phyloP scores from a whole-genome alignment of 2,329 filamentous ascomycete species.

The Thielaviopsis ethacetica region DNA sequence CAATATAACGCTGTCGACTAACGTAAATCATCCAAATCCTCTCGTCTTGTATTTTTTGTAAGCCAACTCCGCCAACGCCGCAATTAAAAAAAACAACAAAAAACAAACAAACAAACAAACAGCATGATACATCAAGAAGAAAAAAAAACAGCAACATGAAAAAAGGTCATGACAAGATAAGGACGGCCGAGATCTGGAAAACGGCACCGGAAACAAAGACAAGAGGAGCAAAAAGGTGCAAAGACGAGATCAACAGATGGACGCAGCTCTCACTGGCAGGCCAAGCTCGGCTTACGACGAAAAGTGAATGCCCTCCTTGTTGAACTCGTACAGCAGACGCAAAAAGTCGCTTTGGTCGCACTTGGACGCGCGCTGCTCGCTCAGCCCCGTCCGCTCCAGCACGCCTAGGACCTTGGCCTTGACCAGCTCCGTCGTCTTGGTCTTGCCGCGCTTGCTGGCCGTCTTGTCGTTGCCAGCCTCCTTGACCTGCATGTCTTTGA shows the following conservation, averaged over 20 bases:
- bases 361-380: conserved; percentile 66
- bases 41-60: background rate
- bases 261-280: background rate
- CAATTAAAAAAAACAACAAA: conserved; percentile 63
- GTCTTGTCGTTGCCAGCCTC: conserved; percentile 31
- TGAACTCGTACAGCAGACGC: conserved; percentile 64
- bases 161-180: conserved; percentile 1
- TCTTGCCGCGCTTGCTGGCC: conserved; percentile 58
- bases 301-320: conserved; percentile 87
- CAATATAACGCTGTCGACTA: background rate
- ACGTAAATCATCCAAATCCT: background rate
- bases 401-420: conserved; percentile 74
- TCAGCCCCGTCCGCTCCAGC: conserved; percentile 63
- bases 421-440: conserved; percentile 67
- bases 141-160: conserved; percentile 18
- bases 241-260: background rate
- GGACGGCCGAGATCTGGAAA: background rate
- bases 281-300: conserved; percentile 28
- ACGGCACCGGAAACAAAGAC: background rate
- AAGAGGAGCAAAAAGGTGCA: background rate
- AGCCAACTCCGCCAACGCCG: conserved; percentile 46
- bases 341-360: conserved; percentile 91
- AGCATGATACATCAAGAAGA: background rate
- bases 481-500: conserved; percentile 44
- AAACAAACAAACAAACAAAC: background rate